phyloP scores from a whole-genome alignment of 208 protist species.

The Leishmania aethiopica region DNA sequence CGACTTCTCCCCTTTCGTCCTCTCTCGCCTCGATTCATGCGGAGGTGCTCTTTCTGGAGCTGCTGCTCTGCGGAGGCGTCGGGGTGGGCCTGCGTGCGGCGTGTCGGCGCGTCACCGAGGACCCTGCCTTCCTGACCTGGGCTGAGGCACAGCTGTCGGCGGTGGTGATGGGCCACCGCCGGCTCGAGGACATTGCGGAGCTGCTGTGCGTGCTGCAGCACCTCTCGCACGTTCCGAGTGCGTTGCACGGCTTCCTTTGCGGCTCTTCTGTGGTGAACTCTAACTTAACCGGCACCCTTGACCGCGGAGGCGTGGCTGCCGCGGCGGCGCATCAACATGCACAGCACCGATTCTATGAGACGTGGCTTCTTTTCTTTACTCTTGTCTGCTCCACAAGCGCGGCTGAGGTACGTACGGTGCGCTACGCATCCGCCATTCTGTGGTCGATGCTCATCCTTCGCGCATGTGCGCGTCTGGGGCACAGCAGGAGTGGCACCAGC shows the following conservation, averaged over 20 bases:
- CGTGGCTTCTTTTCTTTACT: constrained; percentile 45
- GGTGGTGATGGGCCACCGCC: constrained; percentile 40
- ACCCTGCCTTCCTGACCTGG: constrained; percentile 36
- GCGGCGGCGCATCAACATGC: not conserved
- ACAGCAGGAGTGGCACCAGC: not conserved
- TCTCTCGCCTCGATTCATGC: not conserved
- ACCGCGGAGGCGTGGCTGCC: not conserved
- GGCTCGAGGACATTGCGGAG: constrained; percentile 29
- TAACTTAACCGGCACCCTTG: not conserved
- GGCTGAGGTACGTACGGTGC: constrained; percentile 20
- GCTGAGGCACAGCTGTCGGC: constrained; percentile 27
- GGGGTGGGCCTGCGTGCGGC: constrained; percentile 21
- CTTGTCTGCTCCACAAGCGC: constrained; percentile 24
- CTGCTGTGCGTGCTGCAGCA: constrained; percentile 46
- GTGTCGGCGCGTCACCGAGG: constrained; percentile 37
- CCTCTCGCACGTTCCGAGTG: constrained; percentile 32
- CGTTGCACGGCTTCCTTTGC: constrained; percentile 18
- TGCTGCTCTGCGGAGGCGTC: constrained; percentile 49
- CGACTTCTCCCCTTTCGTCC: not conserved
- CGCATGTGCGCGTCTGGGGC: constrained; percentile 22
- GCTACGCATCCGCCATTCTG: constrained; percentile 23
- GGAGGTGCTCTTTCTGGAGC: constrained; percentile 21
- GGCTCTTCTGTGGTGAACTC: not conserved
- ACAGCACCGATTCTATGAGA: constrained; percentile 36
- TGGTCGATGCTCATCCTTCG: constrained; percentile 45